These are phyloP conservation scores for Phellopilus nigrolimitatus DNA, from an alignment of 1,284 basidiomycete species.

Conservation along the genomic window DNA sequence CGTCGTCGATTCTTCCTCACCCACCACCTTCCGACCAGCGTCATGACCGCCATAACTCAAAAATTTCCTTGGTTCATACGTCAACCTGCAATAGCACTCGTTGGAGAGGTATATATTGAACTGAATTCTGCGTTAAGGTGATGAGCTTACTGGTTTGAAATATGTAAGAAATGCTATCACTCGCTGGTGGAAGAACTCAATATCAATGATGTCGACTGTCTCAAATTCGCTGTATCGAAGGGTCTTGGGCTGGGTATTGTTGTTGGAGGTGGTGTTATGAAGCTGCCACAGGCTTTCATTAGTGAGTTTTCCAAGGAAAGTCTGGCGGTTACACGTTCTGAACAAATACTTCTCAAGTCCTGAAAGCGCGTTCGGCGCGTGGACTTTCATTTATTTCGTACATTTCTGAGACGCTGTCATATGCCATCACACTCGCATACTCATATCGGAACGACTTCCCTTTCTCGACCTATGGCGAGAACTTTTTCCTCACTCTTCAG, in stretches of 20 bases:
- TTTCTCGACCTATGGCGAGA: slow-evolving; percentile 95
- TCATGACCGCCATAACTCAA: slow-evolving; percentile 65
- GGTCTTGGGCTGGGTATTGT: slow-evolving; percentile 91
- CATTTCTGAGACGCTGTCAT: slow-evolving; percentile 80
- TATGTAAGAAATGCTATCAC: slow-evolving; percentile 80
- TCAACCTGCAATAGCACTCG: slow-evolving; percentile 74
- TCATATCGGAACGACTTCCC: slow-evolving; percentile 81
- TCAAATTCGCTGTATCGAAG: slow-evolving; percentile 91
- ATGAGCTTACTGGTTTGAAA: not conserved
- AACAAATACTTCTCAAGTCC: slow-evolving; percentile 35
- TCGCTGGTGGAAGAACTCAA: slow-evolving; percentile 88
- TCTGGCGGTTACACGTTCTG: slow-evolving; percentile 12
- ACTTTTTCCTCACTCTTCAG: slow-evolving; percentile 82
- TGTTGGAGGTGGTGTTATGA: slow-evolving; percentile 90
- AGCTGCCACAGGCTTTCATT: slow-evolving; percentile 83
- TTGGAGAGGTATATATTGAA: slow-evolving; percentile 66
- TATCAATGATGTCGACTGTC: slow-evolving; percentile 76
- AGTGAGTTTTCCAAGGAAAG: slow-evolving; percentile 40
- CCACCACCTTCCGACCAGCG: not conserved
- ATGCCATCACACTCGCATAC: slow-evolving; percentile 86
- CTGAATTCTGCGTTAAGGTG: not conserved
- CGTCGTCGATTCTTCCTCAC: not conserved
- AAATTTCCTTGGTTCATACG: slow-evolving; percentile 80
- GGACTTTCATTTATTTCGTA: slow-evolving; percentile 82
- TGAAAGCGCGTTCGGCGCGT: slow-evolving; percentile 66